phyloP scores from a whole-genome alignment of 2,329 filamentous ascomycete species.

The Stemphylium vesicarium region DNA sequence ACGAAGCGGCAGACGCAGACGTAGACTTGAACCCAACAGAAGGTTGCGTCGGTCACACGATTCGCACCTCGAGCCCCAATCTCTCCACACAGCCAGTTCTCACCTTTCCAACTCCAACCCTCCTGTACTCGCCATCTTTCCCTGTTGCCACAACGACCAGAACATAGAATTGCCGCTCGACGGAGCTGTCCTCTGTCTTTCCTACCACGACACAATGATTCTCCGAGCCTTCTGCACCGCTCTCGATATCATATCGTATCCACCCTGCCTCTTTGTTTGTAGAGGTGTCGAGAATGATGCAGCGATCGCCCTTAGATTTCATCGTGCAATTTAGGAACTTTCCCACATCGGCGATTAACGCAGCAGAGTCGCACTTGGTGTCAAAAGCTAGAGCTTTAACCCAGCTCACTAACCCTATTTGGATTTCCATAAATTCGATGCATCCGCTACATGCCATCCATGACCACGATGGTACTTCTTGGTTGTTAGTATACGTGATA shows the following conservation, averaged over 20 bases:
- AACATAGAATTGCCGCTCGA: background rate
- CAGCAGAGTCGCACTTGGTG: background rate
- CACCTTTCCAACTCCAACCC: background rate
- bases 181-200: background rate
- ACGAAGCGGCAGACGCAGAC: no score
- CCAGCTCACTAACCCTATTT: background rate
- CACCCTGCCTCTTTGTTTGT: background rate
- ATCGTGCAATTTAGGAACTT: background rate
- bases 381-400: background rate
- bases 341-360: background rate
- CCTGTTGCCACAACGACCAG: background rate
- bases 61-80: background rate
- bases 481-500: conserved; percentile 7
- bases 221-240: background rate
- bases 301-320: background rate
- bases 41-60: background rate
- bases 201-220: background rate
- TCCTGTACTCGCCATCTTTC: background rate
- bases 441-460: background rate
- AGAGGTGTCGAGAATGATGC: background rate
- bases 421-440: background rate
- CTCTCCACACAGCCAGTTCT: background rate
- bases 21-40: no score
- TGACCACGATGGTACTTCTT: conserved; percentile 23
- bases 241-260: background rate